Conservation (phyloP, 257 asterid species). For the Ocimum tenuiflorum region DNA sequence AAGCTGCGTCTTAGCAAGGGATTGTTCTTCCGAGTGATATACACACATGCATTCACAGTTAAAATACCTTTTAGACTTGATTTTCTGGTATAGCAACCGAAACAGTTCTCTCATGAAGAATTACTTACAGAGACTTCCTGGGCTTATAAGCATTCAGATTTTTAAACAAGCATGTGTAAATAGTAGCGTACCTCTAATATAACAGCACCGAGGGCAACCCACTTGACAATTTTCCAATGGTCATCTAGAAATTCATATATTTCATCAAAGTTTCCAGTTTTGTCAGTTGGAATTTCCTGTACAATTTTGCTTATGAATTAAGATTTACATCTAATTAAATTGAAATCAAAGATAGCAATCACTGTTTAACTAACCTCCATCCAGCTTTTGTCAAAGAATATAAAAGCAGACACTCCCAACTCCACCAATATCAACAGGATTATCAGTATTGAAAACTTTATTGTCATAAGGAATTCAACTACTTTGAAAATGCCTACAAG, state of each 20-base stretch:
- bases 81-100: background rate
- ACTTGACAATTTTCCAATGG: slow-evolving; percentile 67
- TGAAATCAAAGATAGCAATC: slow-evolving; percentile 8
- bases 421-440: slow-evolving; percentile 74
- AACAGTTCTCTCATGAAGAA: background rate
- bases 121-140: background rate
- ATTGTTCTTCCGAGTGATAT: background rate
- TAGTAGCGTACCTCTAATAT: slow-evolving; percentile 50
- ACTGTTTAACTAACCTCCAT: slow-evolving; percentile 46
- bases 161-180: background rate
- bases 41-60: background rate
- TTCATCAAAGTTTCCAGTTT: slow-evolving; percentile 40
- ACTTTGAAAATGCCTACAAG: background rate
- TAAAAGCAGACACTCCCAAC: slow-evolving; percentile 74
- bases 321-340: background rate
- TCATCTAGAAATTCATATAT: slow-evolving; percentile 58
- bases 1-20: background rate
- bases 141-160: slow-evolving; percentile 2
- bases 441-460: slow-evolving; percentile 69
- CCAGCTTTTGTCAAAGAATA: slow-evolving; percentile 94
- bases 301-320: slow-evolving; percentile 4
- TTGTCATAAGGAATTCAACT: slow-evolving; percentile 55
- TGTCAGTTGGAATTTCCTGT: slow-evolving; percentile 48
- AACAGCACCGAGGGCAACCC: slow-evolving; percentile 73
- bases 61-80: background rate